These are phyloP conservation scores for Peronospora farinosa DNA, from an alignment of 352 stramenopile genomes.

Conservation along the genomic window DNA sequence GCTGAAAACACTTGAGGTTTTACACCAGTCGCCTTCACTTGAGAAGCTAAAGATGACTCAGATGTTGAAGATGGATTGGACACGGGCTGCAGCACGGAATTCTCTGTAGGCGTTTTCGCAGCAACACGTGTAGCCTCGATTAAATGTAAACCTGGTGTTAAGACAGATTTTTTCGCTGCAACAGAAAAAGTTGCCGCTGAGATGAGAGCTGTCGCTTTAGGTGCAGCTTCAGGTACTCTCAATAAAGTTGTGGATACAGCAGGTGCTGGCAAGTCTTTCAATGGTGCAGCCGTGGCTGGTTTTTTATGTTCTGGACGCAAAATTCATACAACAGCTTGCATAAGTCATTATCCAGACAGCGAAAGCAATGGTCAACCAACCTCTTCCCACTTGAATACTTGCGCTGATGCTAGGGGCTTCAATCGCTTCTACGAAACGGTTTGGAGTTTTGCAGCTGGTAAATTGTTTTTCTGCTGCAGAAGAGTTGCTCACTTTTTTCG, in stretches of 20 bases:
- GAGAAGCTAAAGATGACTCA: constrained; percentile 2
- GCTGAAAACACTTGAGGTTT: neutral
- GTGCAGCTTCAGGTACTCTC: constrained; percentile 1
- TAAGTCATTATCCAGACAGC: neutral
- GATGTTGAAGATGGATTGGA: neutral
- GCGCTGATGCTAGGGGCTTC: neutral
- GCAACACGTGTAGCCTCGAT: neutral
- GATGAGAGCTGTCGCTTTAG: constrained; percentile 1
- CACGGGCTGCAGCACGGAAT: neutral
- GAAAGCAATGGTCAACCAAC: constrained; percentile 9
- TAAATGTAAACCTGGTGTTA: neutral
- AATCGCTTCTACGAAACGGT: constrained; percentile 9
- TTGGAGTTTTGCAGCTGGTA: constrained; percentile 5
- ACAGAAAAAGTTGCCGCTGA: neutral
- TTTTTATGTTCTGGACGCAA: neutral
- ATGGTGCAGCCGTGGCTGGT: constrained; percentile 1
- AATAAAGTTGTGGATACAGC: neutral
- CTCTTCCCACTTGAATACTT: constrained; percentile 7
- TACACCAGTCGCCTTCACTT: neutral
- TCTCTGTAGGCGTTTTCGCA: neutral
- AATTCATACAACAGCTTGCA: constrained; percentile 1
- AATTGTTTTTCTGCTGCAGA: neutral
- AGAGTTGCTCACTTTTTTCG: neutral
- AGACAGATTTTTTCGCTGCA: neutral
- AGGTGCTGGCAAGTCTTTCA: neutral